Conservation (phyloP, 345 rosid species). For the Crucihimalaya himalaica region DNA sequence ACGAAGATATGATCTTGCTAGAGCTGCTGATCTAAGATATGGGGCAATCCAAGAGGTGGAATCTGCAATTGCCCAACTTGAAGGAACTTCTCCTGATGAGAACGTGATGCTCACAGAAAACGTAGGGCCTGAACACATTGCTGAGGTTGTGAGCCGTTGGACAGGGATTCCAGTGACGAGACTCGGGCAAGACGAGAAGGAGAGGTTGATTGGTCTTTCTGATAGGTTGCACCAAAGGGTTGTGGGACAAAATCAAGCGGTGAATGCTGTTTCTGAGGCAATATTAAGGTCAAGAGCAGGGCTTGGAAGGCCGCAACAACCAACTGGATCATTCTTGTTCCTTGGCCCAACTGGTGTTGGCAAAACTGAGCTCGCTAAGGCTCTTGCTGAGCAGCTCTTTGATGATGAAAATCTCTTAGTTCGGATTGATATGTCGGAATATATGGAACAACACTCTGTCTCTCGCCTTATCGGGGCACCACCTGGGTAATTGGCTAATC, state of each 20-base stretch:
- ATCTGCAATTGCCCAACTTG: slow-evolving; percentile 63
- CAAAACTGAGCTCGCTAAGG: slow-evolving; percentile 89
- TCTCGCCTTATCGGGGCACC: slow-evolving; percentile 85
- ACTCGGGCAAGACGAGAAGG: slow-evolving; percentile 87
- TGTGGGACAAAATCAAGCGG: slow-evolving; percentile 88
- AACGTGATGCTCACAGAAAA: slow-evolving; percentile 80
- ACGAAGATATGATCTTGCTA: slow-evolving; percentile 80
- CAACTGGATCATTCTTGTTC: slow-evolving; percentile 89
- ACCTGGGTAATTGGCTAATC: slow-evolving; percentile 60
- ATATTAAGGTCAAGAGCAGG: slow-evolving; percentile 88
- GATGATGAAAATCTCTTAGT: slow-evolving; percentile 76
- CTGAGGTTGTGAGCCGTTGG: slow-evolving; percentile 94
- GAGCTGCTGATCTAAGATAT: slow-evolving; percentile 85
- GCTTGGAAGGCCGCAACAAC: slow-evolving; percentile 91
- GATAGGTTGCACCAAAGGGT: slow-evolving; percentile 81
- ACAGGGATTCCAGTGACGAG: slow-evolving; percentile 90
- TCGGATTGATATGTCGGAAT: slow-evolving; percentile 87
- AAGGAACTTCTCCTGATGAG: slow-evolving; percentile 60
- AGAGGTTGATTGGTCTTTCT: slow-evolving; percentile 71
- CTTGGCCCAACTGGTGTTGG: slow-evolving; percentile 98
- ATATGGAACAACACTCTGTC: slow-evolving; percentile 87
- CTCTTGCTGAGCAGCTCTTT: slow-evolving; percentile 92
- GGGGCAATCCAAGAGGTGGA: slow-evolving; percentile 90
- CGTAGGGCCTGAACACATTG: slow-evolving; percentile 88
- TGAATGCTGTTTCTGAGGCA: slow-evolving; percentile 77